Conservation (phyloP, 331 rosid genomes). For the Spiraea crenata region DNA sequence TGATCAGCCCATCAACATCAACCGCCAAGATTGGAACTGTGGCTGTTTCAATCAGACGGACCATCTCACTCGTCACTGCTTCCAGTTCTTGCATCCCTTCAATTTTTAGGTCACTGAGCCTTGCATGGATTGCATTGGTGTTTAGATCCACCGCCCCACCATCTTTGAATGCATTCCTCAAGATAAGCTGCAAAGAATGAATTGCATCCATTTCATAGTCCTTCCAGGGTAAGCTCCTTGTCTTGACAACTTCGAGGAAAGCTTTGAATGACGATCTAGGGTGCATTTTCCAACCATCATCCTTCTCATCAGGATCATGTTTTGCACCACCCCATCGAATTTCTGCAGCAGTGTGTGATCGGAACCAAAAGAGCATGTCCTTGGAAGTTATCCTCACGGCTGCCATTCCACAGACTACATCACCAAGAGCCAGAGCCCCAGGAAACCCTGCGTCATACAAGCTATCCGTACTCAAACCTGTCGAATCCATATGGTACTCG, state of each 20-base stretch:
- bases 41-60: slow-evolving; percentile 90
- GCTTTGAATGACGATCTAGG: slow-evolving; percentile 98
- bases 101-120: slow-evolving; percentile 67
- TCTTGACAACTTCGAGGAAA: slow-evolving; percentile 87
- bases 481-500: slow-evolving; percentile 81
- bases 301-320: slow-evolving; percentile 79
- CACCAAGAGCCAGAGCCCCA: slow-evolving; percentile 62
- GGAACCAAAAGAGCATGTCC: slow-evolving; percentile 87
- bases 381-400: slow-evolving; percentile 85
- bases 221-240: slow-evolving; percentile 91
- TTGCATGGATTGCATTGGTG: slow-evolving; percentile 49
- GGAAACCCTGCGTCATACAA: slow-evolving; percentile 90
- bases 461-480: slow-evolving; percentile 97
- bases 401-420: slow-evolving; percentile 91
- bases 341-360: slow-evolving; percentile 84
- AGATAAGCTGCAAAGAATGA: slow-evolving; percentile 93
- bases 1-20: slow-evolving; percentile 73
- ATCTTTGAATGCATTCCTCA: slow-evolving; percentile 80
- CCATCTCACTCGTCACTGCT: slow-evolving; percentile 96
- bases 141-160: slow-evolving; percentile 27
- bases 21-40: slow-evolving; percentile 94
- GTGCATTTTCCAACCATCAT: slow-evolving; percentile 81
- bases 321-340: slow-evolving; percentile 97
- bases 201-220: slow-evolving; percentile 98
- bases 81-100: slow-evolving; percentile 96